phyloP scores from a whole-genome alignment of 73 alveolate species.

The Paramecium tetraurelia region DNA sequence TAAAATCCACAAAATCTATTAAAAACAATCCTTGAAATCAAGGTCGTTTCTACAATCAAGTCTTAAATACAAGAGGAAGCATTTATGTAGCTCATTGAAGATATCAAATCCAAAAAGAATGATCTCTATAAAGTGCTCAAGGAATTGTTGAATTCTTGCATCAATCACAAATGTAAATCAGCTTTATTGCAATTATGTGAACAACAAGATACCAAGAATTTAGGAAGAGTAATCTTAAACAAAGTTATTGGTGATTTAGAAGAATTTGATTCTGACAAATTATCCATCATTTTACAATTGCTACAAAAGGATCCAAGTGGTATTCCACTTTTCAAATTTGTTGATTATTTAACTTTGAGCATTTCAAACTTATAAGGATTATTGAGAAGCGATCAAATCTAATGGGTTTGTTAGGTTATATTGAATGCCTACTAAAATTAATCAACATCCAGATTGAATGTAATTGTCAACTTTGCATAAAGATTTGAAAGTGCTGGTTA shows the following conservation, averaged over 20 bases:
- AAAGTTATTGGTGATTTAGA: not conserved
- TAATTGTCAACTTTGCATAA: not conserved
- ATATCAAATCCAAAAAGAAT: not conserved
- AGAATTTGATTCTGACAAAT: not conserved
- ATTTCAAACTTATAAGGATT: not conserved
- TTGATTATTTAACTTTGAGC: not conserved
- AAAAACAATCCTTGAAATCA: not conserved
- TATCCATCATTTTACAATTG: not conserved
- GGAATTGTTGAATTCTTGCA: not conserved
- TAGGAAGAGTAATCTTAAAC: not conserved
- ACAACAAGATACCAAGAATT: not conserved
- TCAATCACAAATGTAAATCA: not conserved
- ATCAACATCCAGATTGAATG: not conserved
- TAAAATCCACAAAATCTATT: not conserved
- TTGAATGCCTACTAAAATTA: not conserved
- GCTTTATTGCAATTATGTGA: not conserved
- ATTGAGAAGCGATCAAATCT: not conserved
- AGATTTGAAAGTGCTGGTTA: constrained; percentile 19
- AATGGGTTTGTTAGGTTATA: not conserved
- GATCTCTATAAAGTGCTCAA: not conserved
- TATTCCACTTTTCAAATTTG: not conserved
- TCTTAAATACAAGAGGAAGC: not conserved
- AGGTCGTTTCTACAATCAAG: not conserved
- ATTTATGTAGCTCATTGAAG: not conserved
- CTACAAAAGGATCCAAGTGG: not conserved